phyloP scores from a whole-genome alignment of 192 early-diverging fungal genomes.

The Backusella macrospora region DNA sequence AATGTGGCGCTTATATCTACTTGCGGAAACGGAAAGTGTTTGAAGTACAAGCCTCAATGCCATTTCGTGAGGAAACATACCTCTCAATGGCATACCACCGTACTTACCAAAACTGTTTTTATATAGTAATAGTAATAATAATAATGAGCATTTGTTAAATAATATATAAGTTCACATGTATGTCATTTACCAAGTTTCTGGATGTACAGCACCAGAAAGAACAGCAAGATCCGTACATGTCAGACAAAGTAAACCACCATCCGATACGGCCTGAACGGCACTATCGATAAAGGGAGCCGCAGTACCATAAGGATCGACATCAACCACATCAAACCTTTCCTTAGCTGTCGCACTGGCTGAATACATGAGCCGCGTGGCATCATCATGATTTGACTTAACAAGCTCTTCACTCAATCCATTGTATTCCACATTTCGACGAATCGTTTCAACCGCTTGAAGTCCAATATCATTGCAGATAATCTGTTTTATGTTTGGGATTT shows the following conservation, averaged over 20 bases:
- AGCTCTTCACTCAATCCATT: slow-evolving; percentile 79
- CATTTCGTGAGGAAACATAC: slow-evolving; percentile 94
- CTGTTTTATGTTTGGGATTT: slow-evolving; percentile 74
- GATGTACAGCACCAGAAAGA: slow-evolving; percentile 87
- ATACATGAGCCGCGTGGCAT: slow-evolving; percentile 85
- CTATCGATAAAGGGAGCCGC: slow-evolving; percentile 95
- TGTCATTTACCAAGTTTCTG: slow-evolving; percentile 66
- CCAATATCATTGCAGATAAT: slow-evolving; percentile 94
- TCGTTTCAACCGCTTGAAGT: slow-evolving; percentile 84
- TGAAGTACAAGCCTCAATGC: slow-evolving; percentile 88
- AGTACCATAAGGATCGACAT: slow-evolving; percentile 96
- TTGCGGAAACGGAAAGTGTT: slow-evolving; percentile 79
- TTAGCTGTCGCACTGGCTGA: slow-evolving; percentile 53
- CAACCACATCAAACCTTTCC: slow-evolving; percentile 81
- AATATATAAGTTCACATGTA: background rate
- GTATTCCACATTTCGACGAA: slow-evolving; percentile 80
- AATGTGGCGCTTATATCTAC: slow-evolving; percentile 81
- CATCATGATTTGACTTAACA: slow-evolving; percentile 79
- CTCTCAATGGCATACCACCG: slow-evolving; percentile 86
- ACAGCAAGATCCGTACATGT: slow-evolving; percentile 98
- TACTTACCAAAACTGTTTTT: slow-evolving; percentile 85
- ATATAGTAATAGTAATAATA: background rate
- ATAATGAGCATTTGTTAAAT: background rate
- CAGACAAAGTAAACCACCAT: slow-evolving; percentile 89
- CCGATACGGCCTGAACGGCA: slow-evolving; percentile 85